These are phyloP conservation scores for Diophrys sp. DNA, from an alignment of 73 alveolate species.

Conservation along the genomic window DNA sequence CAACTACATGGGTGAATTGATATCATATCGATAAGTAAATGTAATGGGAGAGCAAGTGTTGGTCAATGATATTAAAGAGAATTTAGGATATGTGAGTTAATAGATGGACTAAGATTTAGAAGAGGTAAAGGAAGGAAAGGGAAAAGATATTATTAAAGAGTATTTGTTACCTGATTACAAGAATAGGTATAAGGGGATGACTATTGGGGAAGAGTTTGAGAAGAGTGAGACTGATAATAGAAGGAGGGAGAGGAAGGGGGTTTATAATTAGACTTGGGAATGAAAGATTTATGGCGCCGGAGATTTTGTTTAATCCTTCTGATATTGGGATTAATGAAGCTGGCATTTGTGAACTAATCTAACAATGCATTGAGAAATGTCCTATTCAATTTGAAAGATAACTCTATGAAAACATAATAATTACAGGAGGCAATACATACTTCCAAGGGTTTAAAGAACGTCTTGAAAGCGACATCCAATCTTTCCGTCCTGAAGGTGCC, in stretches of 20 bases:
- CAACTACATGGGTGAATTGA: constrained; percentile 75
- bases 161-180: constrained; percentile 89
- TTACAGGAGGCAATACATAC: constrained; percentile 75
- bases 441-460: constrained; percentile 69
- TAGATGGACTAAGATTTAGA: constrained; percentile 33
- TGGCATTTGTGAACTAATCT: constrained; percentile 85
- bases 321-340: constrained; percentile 88
- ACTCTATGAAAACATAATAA: constrained; percentile 59
- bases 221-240: constrained; percentile 31
- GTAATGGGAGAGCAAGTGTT: constrained; percentile 78
- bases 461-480: constrained; percentile 54
- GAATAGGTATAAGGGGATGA: constrained; percentile 43
- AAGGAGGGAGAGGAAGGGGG: too few species aligned
- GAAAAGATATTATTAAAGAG: constrained; percentile 19
- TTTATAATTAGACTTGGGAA: constrained; percentile 63
- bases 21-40: constrained; percentile 72
- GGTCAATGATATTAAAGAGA: constrained; percentile 79
- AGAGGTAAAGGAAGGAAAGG: constrained; percentile 6
- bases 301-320: constrained; percentile 84
- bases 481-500: constrained; percentile 50
- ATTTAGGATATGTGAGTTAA: constrained; percentile 71
- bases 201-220: constrained; percentile 36
- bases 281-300: constrained; percentile 85
- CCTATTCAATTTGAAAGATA: constrained; percentile 62
- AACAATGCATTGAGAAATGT: constrained; percentile 60